phyloP scores from a whole-genome alignment of 371 early-diverging fungal genomes.

The Lichtheimia ornata region DNA sequence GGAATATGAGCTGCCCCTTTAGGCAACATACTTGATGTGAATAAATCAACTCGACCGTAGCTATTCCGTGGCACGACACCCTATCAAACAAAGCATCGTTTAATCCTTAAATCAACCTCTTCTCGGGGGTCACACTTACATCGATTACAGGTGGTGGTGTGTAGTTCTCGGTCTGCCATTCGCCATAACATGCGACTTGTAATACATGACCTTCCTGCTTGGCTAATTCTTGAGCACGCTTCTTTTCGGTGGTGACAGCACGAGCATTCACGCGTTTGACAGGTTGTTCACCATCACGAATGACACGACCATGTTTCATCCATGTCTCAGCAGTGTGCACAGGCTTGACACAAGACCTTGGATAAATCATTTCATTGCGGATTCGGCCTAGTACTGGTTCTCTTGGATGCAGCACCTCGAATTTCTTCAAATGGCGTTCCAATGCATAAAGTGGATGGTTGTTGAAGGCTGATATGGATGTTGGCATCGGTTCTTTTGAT shows the following conservation, averaged over 20 bases:
- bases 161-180: constrained; percentile 85
- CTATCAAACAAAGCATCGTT: constrained; percentile 24
- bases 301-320: constrained; percentile 63
- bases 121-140: constrained; percentile 30
- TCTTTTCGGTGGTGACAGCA: constrained; percentile 62
- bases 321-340: constrained; percentile 67
- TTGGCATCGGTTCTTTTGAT: constrained; percentile 77
- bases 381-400: constrained; percentile 73
- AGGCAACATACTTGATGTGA: constrained; percentile 83
- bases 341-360: constrained; percentile 67
- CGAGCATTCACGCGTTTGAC: constrained; percentile 67
- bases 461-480: constrained; percentile 72
- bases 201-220: constrained; percentile 39
- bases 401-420: constrained; percentile 63
- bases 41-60: constrained; percentile 84
- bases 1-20: constrained; percentile 77
- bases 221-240: constrained; percentile 49
- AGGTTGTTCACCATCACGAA: constrained; percentile 58
- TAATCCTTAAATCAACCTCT: too few species aligned
- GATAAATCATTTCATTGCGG: constrained; percentile 78
- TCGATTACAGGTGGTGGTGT: constrained; percentile 66
- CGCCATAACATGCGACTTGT: constrained; percentile 67
- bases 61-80: constrained; percentile 80
- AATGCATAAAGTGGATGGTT: constrained; percentile 84
- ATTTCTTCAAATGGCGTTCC: constrained; percentile 80